Percentiles rank a stretch among this genome's conserved stretches.
These are phyloP conservation scores for Staphylotrichum tortipilum DNA, from an alignment of 495 filamentous ascomycete species.

Conservation along the genomic window DNA sequence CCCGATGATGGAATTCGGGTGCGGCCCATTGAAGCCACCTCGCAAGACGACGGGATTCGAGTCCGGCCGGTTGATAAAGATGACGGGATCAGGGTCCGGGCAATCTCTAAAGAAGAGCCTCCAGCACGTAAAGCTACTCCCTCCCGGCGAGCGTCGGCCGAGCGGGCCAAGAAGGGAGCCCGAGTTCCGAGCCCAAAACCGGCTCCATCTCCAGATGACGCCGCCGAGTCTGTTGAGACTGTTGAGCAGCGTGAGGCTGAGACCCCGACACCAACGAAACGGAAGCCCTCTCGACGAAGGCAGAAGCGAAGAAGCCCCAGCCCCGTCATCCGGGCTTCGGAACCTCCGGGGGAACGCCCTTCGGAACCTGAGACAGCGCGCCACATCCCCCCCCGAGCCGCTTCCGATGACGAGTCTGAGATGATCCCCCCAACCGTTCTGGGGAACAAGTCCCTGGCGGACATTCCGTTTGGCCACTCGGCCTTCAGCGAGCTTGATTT, in stretches of 20 bases:
- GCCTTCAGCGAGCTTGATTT: conserved; percentile 51
- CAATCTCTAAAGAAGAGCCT: conserved; percentile 22
- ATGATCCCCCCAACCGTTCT: conserved; percentile 31
- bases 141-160: conserved; percentile 22
- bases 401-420: conserved; percentile 21
- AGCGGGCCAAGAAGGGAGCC: conserved; percentile 14
- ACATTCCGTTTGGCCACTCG: conserved; percentile 48
- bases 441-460: conserved; percentile 40
- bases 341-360: conserved; percentile 15
- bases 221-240: conserved; percentile 41
- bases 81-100: conserved; percentile 25
- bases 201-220: conserved; percentile 37
- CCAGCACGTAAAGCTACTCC: conserved; percentile 23
- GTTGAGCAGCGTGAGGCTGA: conserved; percentile 27
- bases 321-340: conserved; percentile 14
- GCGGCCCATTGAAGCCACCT: conserved; percentile 3
- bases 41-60: conserved; percentile 14
- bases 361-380: conserved; percentile 1
- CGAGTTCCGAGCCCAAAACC: conserved; percentile 17
- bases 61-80: conserved; percentile 30
- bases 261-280: conserved; percentile 20
- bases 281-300: conserved; percentile 10
- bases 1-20: conserved; percentile 27
- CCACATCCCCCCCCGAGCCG: neutral
- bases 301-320: conserved; percentile 12